Conservation (phyloP, 2,329 filamentous ascomycete genomes). For the Penicillium sp. region DNA sequence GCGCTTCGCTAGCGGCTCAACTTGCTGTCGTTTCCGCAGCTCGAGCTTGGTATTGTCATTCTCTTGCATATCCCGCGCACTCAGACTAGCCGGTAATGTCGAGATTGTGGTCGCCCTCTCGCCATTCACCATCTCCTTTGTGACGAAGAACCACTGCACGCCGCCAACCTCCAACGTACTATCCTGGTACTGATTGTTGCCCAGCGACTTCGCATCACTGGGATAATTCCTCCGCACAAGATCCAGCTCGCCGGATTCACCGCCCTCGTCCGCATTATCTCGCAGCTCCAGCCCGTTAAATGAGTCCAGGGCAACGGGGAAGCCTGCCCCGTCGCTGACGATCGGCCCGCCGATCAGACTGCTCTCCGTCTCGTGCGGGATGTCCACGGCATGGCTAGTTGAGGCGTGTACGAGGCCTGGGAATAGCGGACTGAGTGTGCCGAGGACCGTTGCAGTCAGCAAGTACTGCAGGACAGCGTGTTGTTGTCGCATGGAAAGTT, state of each 20-base stretch:
- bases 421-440: constrained; percentile 56
- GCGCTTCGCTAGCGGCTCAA: constrained; percentile 26
- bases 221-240: constrained; percentile 60
- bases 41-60: constrained; percentile 12
- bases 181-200: constrained; percentile 66
- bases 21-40: constrained; percentile 21
- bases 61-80: constrained; percentile 28
- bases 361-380: constrained; percentile 50
- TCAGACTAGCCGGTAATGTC: constrained; percentile 34
- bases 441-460: constrained; percentile 66
- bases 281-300: constrained; percentile 36
- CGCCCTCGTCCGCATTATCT: constrained; percentile 33
- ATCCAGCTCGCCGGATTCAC: constrained; percentile 35
- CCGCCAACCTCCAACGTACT: constrained; percentile 65
- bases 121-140: constrained; percentile 56
- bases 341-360: constrained; percentile 40
- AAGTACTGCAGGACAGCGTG: constrained; percentile 72
- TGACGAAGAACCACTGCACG: constrained; percentile 66
- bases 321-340: constrained; percentile 37
- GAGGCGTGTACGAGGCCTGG: constrained; percentile 60
- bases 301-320: constrained; percentile 30
- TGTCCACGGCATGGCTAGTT: constrained; percentile 65
- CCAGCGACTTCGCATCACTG: constrained; percentile 52
- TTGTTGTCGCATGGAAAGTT: constrained; percentile 47
- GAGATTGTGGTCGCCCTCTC: constrained; percentile 39